A percentile compares a stretch with the other conserved stretches of the same genome.
Conservation (phyloP, 2,329 filamentous ascomycete genomes). For the Ophiostoma sp. region DNA sequence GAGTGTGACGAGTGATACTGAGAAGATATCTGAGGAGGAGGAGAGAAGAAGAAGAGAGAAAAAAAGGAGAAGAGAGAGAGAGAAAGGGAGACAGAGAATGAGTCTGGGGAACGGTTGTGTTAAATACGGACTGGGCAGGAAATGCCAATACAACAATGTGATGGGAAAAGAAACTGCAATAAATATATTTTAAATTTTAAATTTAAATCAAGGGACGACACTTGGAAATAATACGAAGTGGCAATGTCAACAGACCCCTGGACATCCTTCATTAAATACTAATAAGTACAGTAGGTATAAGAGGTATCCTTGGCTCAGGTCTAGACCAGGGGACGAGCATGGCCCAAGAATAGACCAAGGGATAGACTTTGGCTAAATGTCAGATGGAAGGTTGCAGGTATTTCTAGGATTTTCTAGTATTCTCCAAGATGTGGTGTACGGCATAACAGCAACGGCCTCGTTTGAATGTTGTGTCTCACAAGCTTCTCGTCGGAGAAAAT, state of each 20-base stretch:
- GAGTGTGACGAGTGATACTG: slow-evolving; percentile 4
- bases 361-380: neutral
- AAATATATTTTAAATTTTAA: neutral
- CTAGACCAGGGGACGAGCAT: neutral
- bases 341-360: neutral
- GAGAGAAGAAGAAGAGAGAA: neutral
- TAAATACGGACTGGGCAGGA: neutral
- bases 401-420: neutral
- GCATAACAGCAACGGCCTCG: neutral
- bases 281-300: neutral
- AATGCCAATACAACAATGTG: neutral
- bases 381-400: neutral
- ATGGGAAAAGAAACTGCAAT: neutral
- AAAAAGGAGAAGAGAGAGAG: neutral
- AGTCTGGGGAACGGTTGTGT: neutral
- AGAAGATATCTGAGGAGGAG: neutral
- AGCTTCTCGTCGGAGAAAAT: neutral
- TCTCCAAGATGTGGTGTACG: neutral
- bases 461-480: slow-evolving; percentile 11
- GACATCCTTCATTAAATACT: neutral
- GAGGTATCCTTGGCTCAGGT: neutral
- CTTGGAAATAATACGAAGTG: neutral
- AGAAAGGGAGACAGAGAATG: neutral
- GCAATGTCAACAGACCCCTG: slow-evolving; percentile 10
- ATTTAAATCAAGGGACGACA: neutral